Conservation (phyloP, 306 rosid species). For the Citrullus amarus region DNA sequence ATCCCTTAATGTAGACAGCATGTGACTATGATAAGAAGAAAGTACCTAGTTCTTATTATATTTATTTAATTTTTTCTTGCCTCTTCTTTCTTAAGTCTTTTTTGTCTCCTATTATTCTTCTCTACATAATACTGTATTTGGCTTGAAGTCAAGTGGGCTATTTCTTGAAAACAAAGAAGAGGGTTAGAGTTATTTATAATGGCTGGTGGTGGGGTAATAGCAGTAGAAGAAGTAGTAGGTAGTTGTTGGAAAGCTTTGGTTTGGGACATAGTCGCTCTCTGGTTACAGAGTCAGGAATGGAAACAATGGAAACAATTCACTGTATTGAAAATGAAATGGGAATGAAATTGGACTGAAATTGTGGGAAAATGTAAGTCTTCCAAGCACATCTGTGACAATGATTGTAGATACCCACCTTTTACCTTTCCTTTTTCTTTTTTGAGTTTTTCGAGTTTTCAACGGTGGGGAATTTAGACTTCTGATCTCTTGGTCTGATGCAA, state of each 20-base stretch:
- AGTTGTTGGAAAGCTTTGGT: not conserved
- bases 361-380: conserved; percentile 1
- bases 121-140: not conserved
- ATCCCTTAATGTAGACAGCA: not conserved
- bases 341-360: conserved; percentile 15
- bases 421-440: too few species aligned
- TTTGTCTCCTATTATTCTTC: conserved; percentile 2
- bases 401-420: not conserved
- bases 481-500: not conserved
- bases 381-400: not conserved
- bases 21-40: not conserved
- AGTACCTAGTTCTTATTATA: not conserved
- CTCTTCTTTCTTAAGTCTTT: not conserved
- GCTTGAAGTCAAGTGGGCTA: not conserved
- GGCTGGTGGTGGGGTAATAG: conserved; percentile 2
- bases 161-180: not conserved
- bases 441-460: too few species aligned
- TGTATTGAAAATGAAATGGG: conserved; percentile 8
- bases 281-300: not conserved
- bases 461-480: too few species aligned
- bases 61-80: too few species aligned
- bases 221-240: not conserved
- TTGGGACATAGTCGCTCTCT: conserved; percentile 11
- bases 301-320: not conserved
- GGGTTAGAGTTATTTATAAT: not conserved